phyloP scores from a whole-genome alignment of 352 stramenopile genomes.

The Pythium chondricola region DNA sequence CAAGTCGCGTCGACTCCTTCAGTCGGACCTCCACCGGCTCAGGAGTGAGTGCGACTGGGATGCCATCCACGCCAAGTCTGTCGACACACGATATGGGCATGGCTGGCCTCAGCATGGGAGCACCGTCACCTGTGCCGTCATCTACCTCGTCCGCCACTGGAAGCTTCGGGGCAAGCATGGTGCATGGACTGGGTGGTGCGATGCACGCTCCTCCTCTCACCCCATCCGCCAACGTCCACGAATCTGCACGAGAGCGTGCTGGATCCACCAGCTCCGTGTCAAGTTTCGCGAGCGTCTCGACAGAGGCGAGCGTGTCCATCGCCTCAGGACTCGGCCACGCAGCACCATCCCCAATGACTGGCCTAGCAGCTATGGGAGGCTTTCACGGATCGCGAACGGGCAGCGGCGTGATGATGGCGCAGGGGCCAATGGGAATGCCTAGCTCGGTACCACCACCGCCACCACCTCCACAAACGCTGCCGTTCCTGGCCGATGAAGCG shows the following conservation, averaged over 20 bases:
- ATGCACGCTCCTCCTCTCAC: neutral
- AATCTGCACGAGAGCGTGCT: conserved; percentile 12
- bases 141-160: conserved; percentile 1
- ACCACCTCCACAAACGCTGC: conserved; percentile 13
- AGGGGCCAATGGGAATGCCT: too few species aligned
- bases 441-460: too few species aligned
- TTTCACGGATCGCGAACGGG: conserved; percentile 3
- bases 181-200: too few species aligned
- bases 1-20: conserved; percentile 5
- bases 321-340: neutral
- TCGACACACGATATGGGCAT: conserved; percentile 2
- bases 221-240: too few species aligned
- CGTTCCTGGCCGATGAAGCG: conserved; percentile 55
- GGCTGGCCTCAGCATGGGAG: neutral
- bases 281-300: conserved; percentile 17
- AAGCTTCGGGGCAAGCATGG: conserved; percentile 6
- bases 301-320: conserved; percentile 5
- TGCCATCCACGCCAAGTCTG: neutral
- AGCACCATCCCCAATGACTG: neutral
- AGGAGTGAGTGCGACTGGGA: neutral
- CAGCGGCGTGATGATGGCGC: too few species aligned
- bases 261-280: conserved; percentile 14
- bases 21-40: conserved; percentile 2
- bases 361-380: conserved; percentile 20
- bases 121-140: neutral